phyloP scores from a whole-genome alignment of 2,329 filamentous ascomycete species.

The Acarospora socialis region DNA sequence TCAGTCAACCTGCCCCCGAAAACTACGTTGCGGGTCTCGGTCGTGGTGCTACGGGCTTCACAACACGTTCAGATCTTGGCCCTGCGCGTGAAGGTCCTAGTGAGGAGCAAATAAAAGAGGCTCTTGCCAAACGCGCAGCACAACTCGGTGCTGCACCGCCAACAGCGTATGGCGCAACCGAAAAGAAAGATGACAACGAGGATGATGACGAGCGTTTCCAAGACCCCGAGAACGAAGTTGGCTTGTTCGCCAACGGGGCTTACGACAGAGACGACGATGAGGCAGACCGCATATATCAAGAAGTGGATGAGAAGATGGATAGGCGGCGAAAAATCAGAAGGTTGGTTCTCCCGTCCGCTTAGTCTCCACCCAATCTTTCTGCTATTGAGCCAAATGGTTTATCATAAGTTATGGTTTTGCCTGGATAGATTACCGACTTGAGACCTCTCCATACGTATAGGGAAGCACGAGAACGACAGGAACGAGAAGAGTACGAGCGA shows the following conservation, averaged over 20 bases:
- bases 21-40: slow-evolving; percentile 94
- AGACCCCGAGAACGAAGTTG: slow-evolving; percentile 93
- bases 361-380: slow-evolving; percentile 12
- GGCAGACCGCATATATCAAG: slow-evolving; percentile 87
- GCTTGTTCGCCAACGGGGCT: slow-evolving; percentile 84
- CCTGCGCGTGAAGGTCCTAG: slow-evolving; percentile 90
- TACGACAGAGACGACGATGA: slow-evolving; percentile 98
- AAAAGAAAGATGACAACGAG: slow-evolving; percentile 55
- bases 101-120: slow-evolving; percentile 96
- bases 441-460: slow-evolving; percentile 48
- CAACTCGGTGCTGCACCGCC: slow-evolving; percentile 60
- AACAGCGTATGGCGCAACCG: slow-evolving; percentile 55
- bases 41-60: slow-evolving; percentile 95
- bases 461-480: slow-evolving; percentile 84
- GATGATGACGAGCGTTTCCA: slow-evolving; percentile 74
- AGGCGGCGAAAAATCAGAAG: slow-evolving; percentile 71
- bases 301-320: slow-evolving; percentile 96
- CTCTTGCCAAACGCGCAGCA: slow-evolving; percentile 82
- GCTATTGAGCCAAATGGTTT: slow-evolving; percentile 44
- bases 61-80: slow-evolving; percentile 88
- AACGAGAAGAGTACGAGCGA: slow-evolving; percentile 87
- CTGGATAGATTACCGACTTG: slow-evolving; percentile 68
- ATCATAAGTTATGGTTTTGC: slow-evolving; percentile 47
- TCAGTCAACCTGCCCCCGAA: slow-evolving; percentile 71
- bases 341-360: slow-evolving; percentile 42